Evolutionary conservation across 768 basidiomycete species (phyloP), one percentile per base, ranked within the genome.

Genomic region (Rhizopogon vulgaris): DNA sequence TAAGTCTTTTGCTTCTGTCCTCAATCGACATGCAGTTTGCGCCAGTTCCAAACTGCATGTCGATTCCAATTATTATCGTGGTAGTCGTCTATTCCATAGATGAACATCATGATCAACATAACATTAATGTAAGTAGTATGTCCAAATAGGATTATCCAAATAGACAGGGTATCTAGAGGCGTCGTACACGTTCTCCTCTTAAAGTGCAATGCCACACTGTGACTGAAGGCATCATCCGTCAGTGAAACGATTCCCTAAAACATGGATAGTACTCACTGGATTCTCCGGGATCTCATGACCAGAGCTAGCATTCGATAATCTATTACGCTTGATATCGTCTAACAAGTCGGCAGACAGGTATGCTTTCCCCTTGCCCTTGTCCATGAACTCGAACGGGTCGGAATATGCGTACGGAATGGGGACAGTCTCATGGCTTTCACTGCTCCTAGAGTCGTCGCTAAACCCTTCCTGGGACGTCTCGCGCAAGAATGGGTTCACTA

Each of bases 151-250:
- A 15, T 32, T 34, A 22, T 34, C 22, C 22, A 22, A 22, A 22
- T 9, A 30, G 12, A 46, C 18, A 32, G 7, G 5, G 8, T 46
- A 9, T 5, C 12, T 14, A 15, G 12, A 38, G 9, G n/a, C n/a
- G 27, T 34, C 12, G 10, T 12, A 12, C 32, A 34, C 32, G 12
- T 22, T 10, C 14, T 34, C 18, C 32, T 46, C 18, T 18, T 34
- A 46, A 14, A 54, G 32, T 43, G 53, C 53, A 32, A 54, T 24
- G 37, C 53, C 53, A 10, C 53, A 54, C 37, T 54, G 41, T 4
- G 50, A 51, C 53, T 54, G 42, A 32, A 17, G 14, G 18, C 14
- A 46, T 18, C 15, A 38, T 32, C 5, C 28, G 17, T 50, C 15
- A 30, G 22, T 22, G 9, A 53, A 15, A 14, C 4, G 11, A 25